Evolutionary conservation across 2,329 filamentous ascomycete genomes (phyloP).

Genomic region (Colletotrichum gloeosporioides): DNA sequence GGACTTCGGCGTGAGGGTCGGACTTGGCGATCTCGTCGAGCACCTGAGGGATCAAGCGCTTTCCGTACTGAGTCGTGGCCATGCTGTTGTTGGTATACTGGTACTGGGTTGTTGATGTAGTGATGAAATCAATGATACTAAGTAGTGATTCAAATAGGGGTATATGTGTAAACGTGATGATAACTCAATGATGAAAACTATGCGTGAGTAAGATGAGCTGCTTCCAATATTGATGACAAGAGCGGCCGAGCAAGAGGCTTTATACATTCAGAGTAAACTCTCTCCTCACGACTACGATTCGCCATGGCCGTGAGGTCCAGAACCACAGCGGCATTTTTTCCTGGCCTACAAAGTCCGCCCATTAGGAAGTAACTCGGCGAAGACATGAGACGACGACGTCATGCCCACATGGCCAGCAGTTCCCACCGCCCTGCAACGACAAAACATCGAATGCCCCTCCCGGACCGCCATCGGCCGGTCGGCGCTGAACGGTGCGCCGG

Average conservation of each 20-base stretch:
- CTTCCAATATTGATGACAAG: background rate
- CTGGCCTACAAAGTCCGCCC: background rate
- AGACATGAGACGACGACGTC: constrained; percentile 10
- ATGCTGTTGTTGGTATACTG: background rate
- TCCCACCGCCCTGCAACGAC: constrained; percentile 2
- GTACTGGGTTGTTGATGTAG: background rate
- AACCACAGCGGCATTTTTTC: background rate
- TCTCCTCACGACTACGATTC: background rate
- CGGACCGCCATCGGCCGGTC: constrained; percentile 11
- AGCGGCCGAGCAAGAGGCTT: background rate
- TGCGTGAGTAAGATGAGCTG: background rate
- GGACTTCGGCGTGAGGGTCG: constrained; percentile 38
- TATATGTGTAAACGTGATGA: background rate
- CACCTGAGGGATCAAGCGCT: constrained; percentile 40
- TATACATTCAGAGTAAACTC: background rate
- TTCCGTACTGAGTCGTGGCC: constrained; percentile 14
- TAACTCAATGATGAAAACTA: background rate
- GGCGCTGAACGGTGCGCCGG: constrained; percentile 1
- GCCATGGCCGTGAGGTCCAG: background rate
- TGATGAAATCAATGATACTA: background rate
- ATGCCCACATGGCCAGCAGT: background rate
- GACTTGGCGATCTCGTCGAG: constrained; percentile 40
- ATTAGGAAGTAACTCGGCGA: constrained; percentile 5
- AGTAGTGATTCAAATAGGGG: background rate
- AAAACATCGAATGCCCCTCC: background rate